Conservation (phyloP, 139 green algal genomes). For the Chlamydomonas applanata region DNA sequence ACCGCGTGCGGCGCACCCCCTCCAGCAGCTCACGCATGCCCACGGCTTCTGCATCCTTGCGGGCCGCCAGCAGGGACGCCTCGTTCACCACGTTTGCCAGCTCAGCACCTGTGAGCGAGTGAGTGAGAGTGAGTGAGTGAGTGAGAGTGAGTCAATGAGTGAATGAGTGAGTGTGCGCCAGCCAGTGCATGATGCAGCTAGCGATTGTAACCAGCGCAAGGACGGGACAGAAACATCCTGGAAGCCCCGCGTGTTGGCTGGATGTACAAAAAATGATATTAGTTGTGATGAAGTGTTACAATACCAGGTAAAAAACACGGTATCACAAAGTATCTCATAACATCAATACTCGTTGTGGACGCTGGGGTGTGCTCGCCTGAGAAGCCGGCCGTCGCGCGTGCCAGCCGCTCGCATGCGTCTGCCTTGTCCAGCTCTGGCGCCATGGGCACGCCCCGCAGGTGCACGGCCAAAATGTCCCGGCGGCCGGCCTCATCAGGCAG, state of each 20-base stretch:
- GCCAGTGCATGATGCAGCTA: too few species aligned
- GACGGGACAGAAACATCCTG: constrained; percentile 7
- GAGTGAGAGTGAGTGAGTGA: constrained; percentile 10
- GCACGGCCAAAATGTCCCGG: constrained; percentile 74
- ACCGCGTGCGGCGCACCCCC: constrained; percentile 61
- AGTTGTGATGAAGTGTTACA: not conserved
- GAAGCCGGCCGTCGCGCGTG: constrained; percentile 13
- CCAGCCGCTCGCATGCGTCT: not conserved
- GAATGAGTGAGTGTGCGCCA: too few species aligned
- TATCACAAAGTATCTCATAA: too few species aligned
- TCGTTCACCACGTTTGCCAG: constrained; percentile 96
- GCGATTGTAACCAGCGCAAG: too few species aligned
- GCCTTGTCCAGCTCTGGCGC: constrained; percentile 10
- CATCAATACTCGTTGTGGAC: too few species aligned
- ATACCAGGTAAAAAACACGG: too few species aligned
- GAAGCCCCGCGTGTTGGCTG: not conserved
- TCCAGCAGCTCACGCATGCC: constrained; percentile 68
- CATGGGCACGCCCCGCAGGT: constrained; percentile 62
- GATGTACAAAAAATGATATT: too few species aligned
- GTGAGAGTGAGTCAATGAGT: too few species aligned
- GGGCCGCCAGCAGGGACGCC: constrained; percentile 76
- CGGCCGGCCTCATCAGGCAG: constrained; percentile 73
- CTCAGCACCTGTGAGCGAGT: constrained; percentile 74
- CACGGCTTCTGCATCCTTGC: constrained; percentile 52
- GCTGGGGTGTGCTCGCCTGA: constrained; percentile 1